These are phyloP conservation scores for Penicillium antarcticum DNA, from an alignment of 495 filamentous ascomycete genomes.

Conservation along the genomic window DNA sequence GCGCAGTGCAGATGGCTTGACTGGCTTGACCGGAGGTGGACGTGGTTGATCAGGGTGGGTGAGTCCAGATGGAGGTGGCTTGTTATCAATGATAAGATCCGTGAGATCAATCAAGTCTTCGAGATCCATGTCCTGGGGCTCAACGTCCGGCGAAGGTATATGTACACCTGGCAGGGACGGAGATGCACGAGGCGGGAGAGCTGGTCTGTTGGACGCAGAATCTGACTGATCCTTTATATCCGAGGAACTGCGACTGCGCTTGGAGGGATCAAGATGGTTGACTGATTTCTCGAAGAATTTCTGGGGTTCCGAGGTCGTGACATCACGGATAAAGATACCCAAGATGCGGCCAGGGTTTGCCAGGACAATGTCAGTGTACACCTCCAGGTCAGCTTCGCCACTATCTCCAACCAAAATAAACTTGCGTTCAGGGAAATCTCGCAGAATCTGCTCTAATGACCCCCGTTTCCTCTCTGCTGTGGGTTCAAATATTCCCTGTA, in stretches of 20 bases:
- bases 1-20: conserved; percentile 65
- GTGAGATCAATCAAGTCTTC: conserved; percentile 64
- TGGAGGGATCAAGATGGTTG: conserved; percentile 25
- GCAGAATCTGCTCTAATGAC: conserved; percentile 76
- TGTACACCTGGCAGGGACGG: conserved; percentile 14
- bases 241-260: conserved; percentile 27
- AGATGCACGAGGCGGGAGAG: conserved; percentile 35
- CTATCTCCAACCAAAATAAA: conserved; percentile 95
- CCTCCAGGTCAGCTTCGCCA: conserved; percentile 93
- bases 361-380: conserved; percentile 89
- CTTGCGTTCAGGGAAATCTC: conserved; percentile 83
- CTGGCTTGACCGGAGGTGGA: conserved; percentile 56
- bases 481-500: conserved; percentile 97
- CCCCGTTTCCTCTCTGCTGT: conserved; percentile 91
- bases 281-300: conserved; percentile 77
- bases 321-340: conserved; percentile 88
- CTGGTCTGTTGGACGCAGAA: conserved; percentile 24
- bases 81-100: conserved; percentile 45
- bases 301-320: conserved; percentile 69
- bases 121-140: conserved; percentile 36
- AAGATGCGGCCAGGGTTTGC: conserved; percentile 79
- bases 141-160: conserved; percentile 2
- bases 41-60: conserved; percentile 19
- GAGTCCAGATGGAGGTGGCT: conserved; percentile 3
- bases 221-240: conserved; percentile 29